Conservation (phyloP, 1,284 basidiomycete genomes). For the Sanghuangporus baumii region DNA sequence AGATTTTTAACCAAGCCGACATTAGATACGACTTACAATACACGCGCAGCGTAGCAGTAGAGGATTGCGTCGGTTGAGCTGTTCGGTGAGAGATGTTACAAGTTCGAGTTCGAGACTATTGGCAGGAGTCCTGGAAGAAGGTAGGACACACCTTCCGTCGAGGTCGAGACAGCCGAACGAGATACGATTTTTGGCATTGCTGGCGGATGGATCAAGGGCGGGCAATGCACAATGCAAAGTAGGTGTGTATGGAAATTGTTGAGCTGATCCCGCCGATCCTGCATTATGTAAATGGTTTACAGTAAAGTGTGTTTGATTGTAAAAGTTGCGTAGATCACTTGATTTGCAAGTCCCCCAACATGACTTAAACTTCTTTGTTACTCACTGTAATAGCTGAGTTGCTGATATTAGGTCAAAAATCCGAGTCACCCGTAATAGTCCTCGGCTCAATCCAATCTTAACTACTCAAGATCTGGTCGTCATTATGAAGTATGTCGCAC, state of each 20-base stretch:
- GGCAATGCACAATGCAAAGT: neutral
- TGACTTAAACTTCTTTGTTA: too few species aligned
- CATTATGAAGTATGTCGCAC: conserved; percentile 87
- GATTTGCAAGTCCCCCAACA: too few species aligned
- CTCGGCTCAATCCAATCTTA: neutral
- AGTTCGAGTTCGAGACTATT: neutral
- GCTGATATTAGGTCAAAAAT: too few species aligned
- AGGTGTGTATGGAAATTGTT: neutral
- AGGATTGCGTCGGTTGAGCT: conserved; percentile 77
- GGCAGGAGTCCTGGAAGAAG: neutral
- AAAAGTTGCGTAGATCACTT: too few species aligned
- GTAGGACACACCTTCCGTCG: conserved; percentile 59
- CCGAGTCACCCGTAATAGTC: too few species aligned
- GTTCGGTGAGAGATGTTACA: conserved; percentile 15
- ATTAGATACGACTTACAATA: conserved; percentile 54
- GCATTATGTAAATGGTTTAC: neutral
- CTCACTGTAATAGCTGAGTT: too few species aligned
- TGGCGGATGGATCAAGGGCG: neutral
- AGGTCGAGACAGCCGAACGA: conserved; percentile 73
- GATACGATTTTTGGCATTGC: conserved; percentile 78
- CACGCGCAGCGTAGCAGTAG: conserved; percentile 67
- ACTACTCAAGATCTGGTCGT: neutral
- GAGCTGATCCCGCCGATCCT: neutral
- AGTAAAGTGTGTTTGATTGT: neutral
- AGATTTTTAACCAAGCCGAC: neutral